Conservation (phyloP, 331 rosid species). For the Quercus phellos region DNA sequence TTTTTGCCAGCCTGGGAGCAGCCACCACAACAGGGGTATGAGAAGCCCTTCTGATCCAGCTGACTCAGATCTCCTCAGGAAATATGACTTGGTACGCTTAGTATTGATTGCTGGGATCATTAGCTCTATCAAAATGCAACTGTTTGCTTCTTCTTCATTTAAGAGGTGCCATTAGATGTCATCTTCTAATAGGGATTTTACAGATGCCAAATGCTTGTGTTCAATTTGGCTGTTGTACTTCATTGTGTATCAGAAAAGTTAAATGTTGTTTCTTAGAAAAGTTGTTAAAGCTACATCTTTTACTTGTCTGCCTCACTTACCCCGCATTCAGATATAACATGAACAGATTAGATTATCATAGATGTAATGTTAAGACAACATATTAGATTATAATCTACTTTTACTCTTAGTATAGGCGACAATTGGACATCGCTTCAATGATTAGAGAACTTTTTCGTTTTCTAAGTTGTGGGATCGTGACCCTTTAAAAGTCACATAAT, state of each 20-base stretch:
- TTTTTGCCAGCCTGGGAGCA: slow-evolving; percentile 78
- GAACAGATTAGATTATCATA: neutral
- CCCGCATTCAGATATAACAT: neutral
- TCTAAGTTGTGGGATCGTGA: neutral
- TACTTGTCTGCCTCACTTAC: neutral
- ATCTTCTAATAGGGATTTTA: slow-evolving; percentile 25
- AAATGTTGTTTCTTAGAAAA: slow-evolving; percentile 1
- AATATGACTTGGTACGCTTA: slow-evolving; percentile 38
- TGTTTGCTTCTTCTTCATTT: slow-evolving; percentile 1
- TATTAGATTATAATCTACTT: neutral
- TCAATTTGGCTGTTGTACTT: neutral
- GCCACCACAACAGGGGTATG: slow-evolving; percentile 71
- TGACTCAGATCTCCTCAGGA: slow-evolving; percentile 18
- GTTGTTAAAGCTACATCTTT: neutral
- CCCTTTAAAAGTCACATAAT: too few species aligned
- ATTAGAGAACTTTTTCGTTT: neutral
- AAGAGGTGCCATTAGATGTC: slow-evolving; percentile 14
- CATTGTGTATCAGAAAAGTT: slow-evolving; percentile 1
- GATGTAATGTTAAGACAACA: neutral
- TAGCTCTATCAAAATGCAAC: slow-evolving; percentile 22
- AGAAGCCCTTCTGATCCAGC: slow-evolving; percentile 59
- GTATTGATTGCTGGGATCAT: slow-evolving; percentile 23
- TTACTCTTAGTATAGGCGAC: neutral
- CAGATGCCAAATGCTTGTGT: slow-evolving; percentile 18
- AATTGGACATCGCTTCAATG: neutral